Base-by-base conservation (phyloP, 371 early-diverging fungal genomes). In the Mucor circinelloides region DNA sequence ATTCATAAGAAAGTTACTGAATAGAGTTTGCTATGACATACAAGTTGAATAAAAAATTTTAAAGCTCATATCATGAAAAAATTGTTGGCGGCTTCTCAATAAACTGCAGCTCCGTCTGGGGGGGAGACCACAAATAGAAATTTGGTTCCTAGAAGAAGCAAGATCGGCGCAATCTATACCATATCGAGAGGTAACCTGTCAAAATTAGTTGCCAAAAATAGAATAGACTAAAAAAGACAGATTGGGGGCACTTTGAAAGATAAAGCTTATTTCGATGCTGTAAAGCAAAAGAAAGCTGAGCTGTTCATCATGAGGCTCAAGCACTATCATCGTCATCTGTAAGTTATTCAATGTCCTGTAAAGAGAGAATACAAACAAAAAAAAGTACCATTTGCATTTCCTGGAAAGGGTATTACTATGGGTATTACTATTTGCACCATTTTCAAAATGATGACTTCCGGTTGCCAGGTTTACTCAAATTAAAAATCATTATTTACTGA, bases 201-300 rank as follows among this genome's bases (percentile, higher is more conserved):
- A 50, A 50, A 19, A 25, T 50, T 25, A 50, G n/a, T 25, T 50
- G 9, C 50, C 25, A 50, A 25, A 25, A 50, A 25, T 19, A 23
- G 25, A 25, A 10, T 50, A 19, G 50, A 40, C 21, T 23, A 50
- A 50, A 25, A 23, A 23, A 50, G 23, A 12, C 9, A 21, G 21
- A 25, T 23, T 50, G 25, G 10, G 10, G 15, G 44, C 44, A 17
- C 19, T 19, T 19, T 19, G 19, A 44, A 44, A 50, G n/a, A n/a
- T n/a, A 36, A 36, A 58, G 58, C 34, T 58, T 58, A 58, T 58
- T 58, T 58, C 31, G 58, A 58, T 58, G 58, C 58, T 34, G 38
- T 58, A 58, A 58, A 58, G 58, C 58, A 58, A 58, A 58, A 58
- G 32, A 58, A 58, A 58, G 34, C 58, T 58, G 58, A 36, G 58